Base-by-base conservation (phyloP, 371 early-diverging fungal genomes). In the Mucor plumbeus region DNA sequence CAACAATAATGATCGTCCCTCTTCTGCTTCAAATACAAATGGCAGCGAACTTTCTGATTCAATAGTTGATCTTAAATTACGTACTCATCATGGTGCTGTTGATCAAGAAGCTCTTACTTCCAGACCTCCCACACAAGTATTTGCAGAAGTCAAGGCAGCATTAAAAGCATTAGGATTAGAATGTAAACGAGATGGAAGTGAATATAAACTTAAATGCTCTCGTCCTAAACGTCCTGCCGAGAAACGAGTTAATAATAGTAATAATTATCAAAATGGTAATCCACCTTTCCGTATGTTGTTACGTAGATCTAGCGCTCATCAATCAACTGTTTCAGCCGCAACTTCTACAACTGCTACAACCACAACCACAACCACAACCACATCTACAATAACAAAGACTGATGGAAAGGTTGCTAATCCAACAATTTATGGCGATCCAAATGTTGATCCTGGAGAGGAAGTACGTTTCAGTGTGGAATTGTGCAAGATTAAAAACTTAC, bases 361-460 rank as follows among this genome's bases (percentile, higher is more conserved):
- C 61, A 41, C 26, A 26, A 36, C 35, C 44, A 38, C 38, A 7
- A 38, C 38, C 59, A 36, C 14, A 61, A 47, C 26, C 26, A 33
- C 35, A 43, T 53, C 21, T 19, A 8, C 19, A 3, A 54, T 19
- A 3, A 10, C 4, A 8, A 26, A 50, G 26, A 21, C 11, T 11
- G 11, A 21, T 13, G 26, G 26, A 3, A 50, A 17, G 34, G 62
- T 17, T 34, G 7, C 9, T 21, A 21, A 5, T 15, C 19, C 60
- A 10, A 61, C 67, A 15, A 91, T 95, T 63, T 98, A 99, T 73
- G 99, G 99, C 43, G 94, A 98, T 64, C 87, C 92, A 9, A 82
- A 87, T 8, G 91, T 94, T 41, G 97, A 96, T 76, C 83, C 89
- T 5, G 92, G 92, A 33, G 93, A 91, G 40, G 94, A 93, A 76